Conservation (phyloP, 2,329 filamentous ascomycete species). For the Stachybotrys chlorohalonatus region DNA sequence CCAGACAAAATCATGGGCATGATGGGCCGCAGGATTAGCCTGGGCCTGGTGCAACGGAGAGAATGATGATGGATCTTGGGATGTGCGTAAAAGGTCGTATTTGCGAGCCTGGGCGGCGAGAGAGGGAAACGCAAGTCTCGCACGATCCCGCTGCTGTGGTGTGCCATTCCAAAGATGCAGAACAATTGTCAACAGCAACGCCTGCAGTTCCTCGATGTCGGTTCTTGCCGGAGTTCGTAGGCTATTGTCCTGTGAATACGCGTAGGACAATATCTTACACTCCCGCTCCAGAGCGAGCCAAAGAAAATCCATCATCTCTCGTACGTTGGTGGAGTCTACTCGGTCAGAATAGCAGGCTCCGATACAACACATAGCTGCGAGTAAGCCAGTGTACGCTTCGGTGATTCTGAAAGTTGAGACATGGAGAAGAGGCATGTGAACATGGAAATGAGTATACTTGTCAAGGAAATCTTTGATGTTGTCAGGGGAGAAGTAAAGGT, state of each 20-base stretch:
- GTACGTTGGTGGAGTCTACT: conserved; percentile 49
- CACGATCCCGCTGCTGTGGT: conserved; percentile 52
- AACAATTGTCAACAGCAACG: conserved; percentile 51
- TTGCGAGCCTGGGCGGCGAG: conserved; percentile 49
- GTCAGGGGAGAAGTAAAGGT: conserved; percentile 55
- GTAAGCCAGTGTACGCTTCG: conserved; percentile 56
- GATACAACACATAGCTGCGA: conserved; percentile 62
- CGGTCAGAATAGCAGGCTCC: conserved; percentile 66
- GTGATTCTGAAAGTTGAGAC: conserved; percentile 61
- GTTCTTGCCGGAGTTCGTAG: conserved; percentile 18
- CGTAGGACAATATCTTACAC: conserved; percentile 32
- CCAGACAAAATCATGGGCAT: conserved; percentile 54
- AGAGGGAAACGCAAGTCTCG: conserved; percentile 48
- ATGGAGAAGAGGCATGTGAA: conserved; percentile 66
- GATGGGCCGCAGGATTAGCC: conserved; percentile 34
- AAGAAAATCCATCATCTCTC: conserved; percentile 58
- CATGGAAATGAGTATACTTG: conserved; percentile 63
- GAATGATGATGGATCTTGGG: conserved; percentile 36
- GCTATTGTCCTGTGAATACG: conserved; percentile 9
- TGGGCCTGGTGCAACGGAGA: conserved; percentile 53
- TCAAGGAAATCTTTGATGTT: conserved; percentile 64
- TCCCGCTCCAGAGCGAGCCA: conserved; percentile 50
- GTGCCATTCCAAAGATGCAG: conserved; percentile 64
- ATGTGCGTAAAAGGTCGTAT: conserved; percentile 46
- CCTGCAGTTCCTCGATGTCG: conserved; percentile 59